Percentiles rank a stretch among this genome's conserved stretches.
Conservation (phyloP, 1,284 basidiomycete genomes). For the Stygiomarasmius scandens region DNA sequence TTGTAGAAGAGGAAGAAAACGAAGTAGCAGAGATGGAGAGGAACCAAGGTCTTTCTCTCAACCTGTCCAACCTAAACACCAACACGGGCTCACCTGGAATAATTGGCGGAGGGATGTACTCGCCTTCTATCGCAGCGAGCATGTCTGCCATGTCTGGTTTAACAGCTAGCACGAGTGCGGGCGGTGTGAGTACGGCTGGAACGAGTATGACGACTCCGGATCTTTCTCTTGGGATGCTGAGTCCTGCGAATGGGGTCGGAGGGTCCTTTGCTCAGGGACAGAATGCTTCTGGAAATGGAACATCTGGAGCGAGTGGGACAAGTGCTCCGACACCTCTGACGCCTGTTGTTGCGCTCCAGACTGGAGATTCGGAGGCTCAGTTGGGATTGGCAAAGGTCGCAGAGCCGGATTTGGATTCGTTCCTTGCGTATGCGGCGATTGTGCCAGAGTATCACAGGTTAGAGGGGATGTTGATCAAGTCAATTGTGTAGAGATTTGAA, state of each 20-base stretch:
- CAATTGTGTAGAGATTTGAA: not conserved
- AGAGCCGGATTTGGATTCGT: conserved; percentile 79
- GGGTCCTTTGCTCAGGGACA: too few species aligned
- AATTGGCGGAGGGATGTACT: conserved; percentile 30
- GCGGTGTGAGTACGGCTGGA: conserved; percentile 28
- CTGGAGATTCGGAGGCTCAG: conserved; percentile 70
- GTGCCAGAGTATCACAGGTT: conserved; percentile 81
- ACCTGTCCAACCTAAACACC: not conserved
- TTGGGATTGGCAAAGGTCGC: conserved; percentile 79
- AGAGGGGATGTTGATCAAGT: conserved; percentile 73
- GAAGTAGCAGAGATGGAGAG: conserved; percentile 59
- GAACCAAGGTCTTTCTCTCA: conserved; percentile 22
- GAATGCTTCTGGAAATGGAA: conserved; percentile 5
- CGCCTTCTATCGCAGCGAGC: conserved; percentile 1
- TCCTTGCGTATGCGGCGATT: conserved; percentile 80
- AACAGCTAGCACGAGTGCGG: not conserved
- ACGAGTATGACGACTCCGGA: conserved; percentile 1
- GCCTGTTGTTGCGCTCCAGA: conserved; percentile 69
- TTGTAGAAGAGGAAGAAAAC: conserved; percentile 78
- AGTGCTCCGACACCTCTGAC: conserved; percentile 58
- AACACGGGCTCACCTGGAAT: conserved; percentile 31
- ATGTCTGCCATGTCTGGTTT: conserved; percentile 9
- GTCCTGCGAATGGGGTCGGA: too few species aligned
- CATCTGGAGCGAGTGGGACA: conserved; percentile 29
- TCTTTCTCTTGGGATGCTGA: too few species aligned